Percentiles rank a stretch among this genome's conserved stretches.
Conservation (phyloP, 2,329 filamentous ascomycete genomes). For the Grosmannia clavigera region DNA sequence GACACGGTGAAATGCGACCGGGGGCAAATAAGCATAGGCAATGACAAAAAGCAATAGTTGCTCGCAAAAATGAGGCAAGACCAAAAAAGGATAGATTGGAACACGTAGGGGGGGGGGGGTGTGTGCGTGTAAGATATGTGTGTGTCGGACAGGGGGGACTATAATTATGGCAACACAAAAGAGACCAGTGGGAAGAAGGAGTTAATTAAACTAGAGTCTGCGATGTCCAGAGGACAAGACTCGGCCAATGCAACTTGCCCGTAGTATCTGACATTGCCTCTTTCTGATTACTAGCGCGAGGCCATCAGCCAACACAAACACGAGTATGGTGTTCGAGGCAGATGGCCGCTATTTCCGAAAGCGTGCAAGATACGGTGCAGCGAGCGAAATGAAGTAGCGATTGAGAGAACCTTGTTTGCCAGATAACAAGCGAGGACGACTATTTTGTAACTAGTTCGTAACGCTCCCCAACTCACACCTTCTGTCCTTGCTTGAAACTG, state of each 20-base stretch:
- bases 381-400: background rate
- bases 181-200: background rate
- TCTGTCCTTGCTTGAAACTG: background rate
- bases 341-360: background rate
- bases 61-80: background rate
- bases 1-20: background rate
- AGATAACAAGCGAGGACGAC: background rate
- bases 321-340: background rate
- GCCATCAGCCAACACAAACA: background rate
- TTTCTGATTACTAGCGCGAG: background rate
- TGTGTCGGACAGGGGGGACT: background rate
- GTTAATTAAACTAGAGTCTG: constrained; percentile 1
- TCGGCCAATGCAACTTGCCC: background rate
- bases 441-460: background rate
- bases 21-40: background rate
- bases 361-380: background rate
- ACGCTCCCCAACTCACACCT: background rate
- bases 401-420: background rate
- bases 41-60: background rate
- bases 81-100: background rate
- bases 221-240: background rate
- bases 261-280: background rate
- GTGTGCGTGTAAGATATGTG: background rate
- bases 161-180: constrained; percentile 4
- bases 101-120: background rate